Base-by-base conservation (phyloP, 306 rosid genomes). In the Argentina anserina region DNA sequence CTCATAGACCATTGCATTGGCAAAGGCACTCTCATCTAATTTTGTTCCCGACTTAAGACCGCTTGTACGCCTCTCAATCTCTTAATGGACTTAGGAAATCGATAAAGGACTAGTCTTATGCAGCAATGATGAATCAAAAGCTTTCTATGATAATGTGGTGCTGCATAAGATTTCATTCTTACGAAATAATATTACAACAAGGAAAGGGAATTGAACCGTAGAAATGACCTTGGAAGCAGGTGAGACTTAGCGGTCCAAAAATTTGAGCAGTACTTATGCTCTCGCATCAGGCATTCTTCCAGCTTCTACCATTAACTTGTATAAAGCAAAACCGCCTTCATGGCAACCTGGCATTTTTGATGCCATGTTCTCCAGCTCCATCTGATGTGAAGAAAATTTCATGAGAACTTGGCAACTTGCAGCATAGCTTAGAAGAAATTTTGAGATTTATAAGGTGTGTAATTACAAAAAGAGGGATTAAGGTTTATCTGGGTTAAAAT, bases 291-390 rank as follows among this genome's bases (percentile, higher is more conserved):
- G 70, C 79, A 71, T 56, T 81, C 80, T 84, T 84, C 73, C 76
- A 47, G 82, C 76, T 80, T 78, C 88, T 70, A 86, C 83, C 97
- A 90, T 91, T 86, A 79, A 55, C 80, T 87, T 94, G 60, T 86
- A 94, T 40, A 94, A 93, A 36, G 84, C 82, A 56, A 87, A 85
- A 75, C 96, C 98, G 33, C 98, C 98, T 73, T 84, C 90, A 81
- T 89, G 97, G 85, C 98, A 94, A 76, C 97, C 96, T 21, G 98
- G 96, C 98, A 94, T 94, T 79, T 70, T 84, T 21, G 90, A 85
- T 46, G 89, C n/a, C 95, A 84, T 88, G 78, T 76, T 79, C 75
- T 89, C 96, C 71, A 86, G 64, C 33, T 93, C 97, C 46, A 40
- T 63, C 98, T 94, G 90, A 81, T 56, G 82, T 41, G 59, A 28